phyloP scores from a whole-genome alignment of 2,329 filamentous ascomycete species.

The Alternaria tenuissima region DNA sequence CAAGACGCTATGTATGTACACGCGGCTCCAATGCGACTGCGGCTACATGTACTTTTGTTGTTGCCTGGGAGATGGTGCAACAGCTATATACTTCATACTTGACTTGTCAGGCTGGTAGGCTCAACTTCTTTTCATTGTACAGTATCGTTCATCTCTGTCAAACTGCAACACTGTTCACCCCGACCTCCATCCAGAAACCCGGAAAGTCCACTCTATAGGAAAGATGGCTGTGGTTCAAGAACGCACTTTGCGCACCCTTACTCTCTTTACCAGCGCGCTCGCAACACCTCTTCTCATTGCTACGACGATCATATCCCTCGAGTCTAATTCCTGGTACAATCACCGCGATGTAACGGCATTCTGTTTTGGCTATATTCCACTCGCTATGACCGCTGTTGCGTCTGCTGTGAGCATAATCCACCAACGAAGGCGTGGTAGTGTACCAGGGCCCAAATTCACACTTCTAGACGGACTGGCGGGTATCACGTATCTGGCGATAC shows the following conservation, averaged over 20 bases:
- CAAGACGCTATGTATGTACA: constrained; percentile 10
- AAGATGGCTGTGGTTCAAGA: constrained; percentile 15
- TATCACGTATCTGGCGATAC: constrained; percentile 15
- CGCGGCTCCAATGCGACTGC: constrained; percentile 11
- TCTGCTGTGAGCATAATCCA: constrained; percentile 8
- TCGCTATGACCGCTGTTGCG: constrained; percentile 19
- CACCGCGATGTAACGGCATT: constrained; percentile 9
- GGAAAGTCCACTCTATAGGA: background rate
- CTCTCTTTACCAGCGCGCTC: constrained; percentile 17
- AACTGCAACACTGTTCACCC: background rate
- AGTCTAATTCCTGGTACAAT: constrained; percentile 1
- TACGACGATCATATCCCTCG: constrained; percentile 15
- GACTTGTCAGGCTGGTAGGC: background rate
- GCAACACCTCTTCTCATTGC: constrained; percentile 24
- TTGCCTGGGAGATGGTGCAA: constrained; percentile 22
- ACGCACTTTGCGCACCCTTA: constrained; percentile 17
- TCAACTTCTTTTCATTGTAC: background rate
- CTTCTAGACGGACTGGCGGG: constrained; percentile 15
- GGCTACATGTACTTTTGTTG: constrained; percentile 7
- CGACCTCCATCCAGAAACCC: background rate
- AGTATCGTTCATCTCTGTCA: background rate
- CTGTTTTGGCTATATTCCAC: constrained; percentile 27
- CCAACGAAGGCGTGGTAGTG: constrained; percentile 9
- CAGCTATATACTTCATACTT: background rate
- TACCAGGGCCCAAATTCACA: constrained; percentile 8